Evolutionary conservation across 2,329 filamentous ascomycete species (phyloP).

Genomic region (Hypoxylon sp.): DNA sequence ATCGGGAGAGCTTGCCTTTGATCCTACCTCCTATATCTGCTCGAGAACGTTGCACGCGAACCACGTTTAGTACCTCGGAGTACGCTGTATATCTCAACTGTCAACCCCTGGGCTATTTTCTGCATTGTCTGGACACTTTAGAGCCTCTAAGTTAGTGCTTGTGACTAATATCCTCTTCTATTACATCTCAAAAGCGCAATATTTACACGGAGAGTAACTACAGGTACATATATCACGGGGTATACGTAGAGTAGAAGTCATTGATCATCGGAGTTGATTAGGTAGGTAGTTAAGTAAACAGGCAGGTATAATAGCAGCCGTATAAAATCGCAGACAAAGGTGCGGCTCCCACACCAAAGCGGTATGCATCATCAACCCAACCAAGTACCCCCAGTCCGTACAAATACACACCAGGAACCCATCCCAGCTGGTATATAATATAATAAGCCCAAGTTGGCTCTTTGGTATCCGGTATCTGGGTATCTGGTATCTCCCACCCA

Average conservation of each 20-base stretch:
- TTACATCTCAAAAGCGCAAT: too few species aligned
- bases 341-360: not conserved
- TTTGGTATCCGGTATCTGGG: conserved; percentile 1
- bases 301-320: not conserved
- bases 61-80: too few species aligned
- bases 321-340: conserved; percentile 4
- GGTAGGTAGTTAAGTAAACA: conserved; percentile 10
- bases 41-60: too few species aligned
- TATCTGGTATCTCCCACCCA: conserved; percentile 30
- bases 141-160: too few species aligned
- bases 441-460: conserved; percentile 23
- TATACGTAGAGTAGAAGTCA: not conserved
- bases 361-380: conserved; percentile 18
- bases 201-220: too few species aligned
- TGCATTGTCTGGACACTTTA: too few species aligned
- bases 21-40: too few species aligned
- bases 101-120: too few species aligned
- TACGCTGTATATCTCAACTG: too few species aligned
- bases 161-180: too few species aligned
- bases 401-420: conserved; percentile 29
- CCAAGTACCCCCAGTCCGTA: conserved; percentile 11
- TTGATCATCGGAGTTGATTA: conserved; percentile 24
- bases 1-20: too few species aligned
- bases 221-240: not conserved
- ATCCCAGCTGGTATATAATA: conserved; percentile 18